phyloP scores from a whole-genome alignment of 2,329 filamentous ascomycete species.

The Conoideocrella luteorostrata region DNA sequence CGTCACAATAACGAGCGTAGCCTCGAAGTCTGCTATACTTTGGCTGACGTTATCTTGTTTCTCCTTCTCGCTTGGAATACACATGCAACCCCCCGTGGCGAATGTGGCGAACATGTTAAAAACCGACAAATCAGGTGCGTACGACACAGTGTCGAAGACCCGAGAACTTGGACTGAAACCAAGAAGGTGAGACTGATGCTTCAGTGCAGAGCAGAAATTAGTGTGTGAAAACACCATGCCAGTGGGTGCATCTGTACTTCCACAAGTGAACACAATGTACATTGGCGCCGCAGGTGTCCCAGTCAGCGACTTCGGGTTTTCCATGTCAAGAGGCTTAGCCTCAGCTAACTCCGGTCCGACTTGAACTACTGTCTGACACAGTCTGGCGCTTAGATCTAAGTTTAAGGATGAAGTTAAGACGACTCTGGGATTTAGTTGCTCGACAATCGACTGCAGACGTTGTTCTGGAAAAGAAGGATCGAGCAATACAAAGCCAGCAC shows the following conservation, averaged over 20 bases:
- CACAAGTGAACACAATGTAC: constrained; percentile 13
- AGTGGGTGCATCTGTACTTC: constrained; percentile 15
- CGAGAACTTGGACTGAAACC: background rate
- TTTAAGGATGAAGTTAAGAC: constrained; percentile 7
- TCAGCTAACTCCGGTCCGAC: no score
- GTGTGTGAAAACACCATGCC: constrained; percentile 11
- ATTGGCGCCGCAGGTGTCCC: background rate
- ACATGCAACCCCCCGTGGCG: constrained; percentile 6
- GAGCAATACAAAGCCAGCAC: constrained; percentile 19
- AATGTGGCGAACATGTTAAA: constrained; percentile 5
- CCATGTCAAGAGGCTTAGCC: no score
- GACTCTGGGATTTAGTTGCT: constrained; percentile 3
- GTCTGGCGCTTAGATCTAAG: background rate
- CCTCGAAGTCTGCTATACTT: background rate
- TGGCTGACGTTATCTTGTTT: background rate
- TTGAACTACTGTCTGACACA: no score
- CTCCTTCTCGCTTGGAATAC: background rate
- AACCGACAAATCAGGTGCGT: constrained; percentile 7
- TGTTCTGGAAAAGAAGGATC: constrained; percentile 16
- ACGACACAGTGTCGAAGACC: constrained; percentile 8
- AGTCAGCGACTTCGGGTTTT: no score
- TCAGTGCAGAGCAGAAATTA: constrained; percentile 3
- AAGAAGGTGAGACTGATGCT: background rate
- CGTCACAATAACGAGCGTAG: background rate
- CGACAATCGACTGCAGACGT: constrained; percentile 10